phyloP scores from a whole-genome alignment of 1,284 basidiomycete genomes.

The Testicularia cyperi region DNA sequence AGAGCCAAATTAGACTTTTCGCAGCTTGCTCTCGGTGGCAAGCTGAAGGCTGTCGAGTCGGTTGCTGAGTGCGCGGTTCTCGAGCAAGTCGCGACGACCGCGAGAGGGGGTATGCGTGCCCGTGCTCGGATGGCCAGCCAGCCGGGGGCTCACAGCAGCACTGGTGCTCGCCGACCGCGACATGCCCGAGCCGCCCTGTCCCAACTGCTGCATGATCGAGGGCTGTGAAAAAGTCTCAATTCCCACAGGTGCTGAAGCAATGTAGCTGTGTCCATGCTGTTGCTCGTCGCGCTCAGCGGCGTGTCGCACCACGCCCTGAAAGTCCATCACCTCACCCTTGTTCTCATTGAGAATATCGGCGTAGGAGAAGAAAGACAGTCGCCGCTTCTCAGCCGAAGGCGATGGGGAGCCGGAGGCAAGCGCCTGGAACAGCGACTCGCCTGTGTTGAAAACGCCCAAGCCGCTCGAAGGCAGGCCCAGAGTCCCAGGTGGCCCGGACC shows the following conservation, averaged over 20 bases:
- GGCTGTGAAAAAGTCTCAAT: constrained; percentile 22
- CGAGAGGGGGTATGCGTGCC: constrained; percentile 21
- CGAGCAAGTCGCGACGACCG: constrained; percentile 23
- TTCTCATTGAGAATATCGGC: constrained; percentile 54
- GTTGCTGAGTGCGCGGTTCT: constrained; percentile 35
- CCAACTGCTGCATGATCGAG: constrained; percentile 37
- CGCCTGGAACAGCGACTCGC: constrained; percentile 23
- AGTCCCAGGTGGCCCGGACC: constrained; percentile 8
- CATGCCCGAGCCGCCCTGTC: constrained; percentile 18
- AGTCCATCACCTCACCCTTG: constrained; percentile 45
- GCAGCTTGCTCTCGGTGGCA: too few relatives aligned
- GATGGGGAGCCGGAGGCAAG: constrained; percentile 32
- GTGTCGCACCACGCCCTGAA: constrained; percentile 37
- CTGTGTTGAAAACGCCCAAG: constrained; percentile 31
- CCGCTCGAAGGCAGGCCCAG: constrained; percentile 23
- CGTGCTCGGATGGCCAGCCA: constrained; percentile 2
- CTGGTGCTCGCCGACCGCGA: constrained; percentile 26
- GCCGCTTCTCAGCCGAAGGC: constrained; percentile 40
- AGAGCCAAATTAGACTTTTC: too few relatives aligned
- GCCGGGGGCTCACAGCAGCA: constrained; percentile 22
- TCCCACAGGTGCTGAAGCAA: not conserved
- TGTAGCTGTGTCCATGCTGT: constrained; percentile 27
- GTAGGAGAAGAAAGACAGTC: constrained; percentile 55
- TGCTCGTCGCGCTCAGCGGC: constrained; percentile 37
- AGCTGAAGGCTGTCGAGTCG: constrained; percentile 31